Conservation (phyloP, 352 stramenopile species). For the Globisporangium okanoganense region DNA sequence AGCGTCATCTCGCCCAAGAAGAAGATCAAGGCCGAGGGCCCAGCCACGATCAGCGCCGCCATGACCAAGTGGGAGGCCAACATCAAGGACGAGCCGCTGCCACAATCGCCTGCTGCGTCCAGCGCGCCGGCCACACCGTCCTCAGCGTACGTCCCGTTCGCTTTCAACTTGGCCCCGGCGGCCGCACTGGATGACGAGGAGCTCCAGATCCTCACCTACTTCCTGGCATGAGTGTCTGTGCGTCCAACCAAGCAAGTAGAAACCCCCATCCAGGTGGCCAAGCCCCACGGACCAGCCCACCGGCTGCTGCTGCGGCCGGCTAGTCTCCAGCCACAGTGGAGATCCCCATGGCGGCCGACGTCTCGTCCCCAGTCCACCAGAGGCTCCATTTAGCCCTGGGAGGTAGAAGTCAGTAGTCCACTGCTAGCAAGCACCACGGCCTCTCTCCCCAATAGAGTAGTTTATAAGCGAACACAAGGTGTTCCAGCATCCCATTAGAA, state of each 20-base stretch:
- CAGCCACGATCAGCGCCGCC: constrained; percentile 9
- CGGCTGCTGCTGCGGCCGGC: no score
- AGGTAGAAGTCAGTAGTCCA: background rate
- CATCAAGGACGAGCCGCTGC: background rate
- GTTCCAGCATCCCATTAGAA: background rate
- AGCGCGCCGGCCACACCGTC: background rate
- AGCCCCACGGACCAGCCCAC: no score
- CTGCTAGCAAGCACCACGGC: background rate
- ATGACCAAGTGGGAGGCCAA: constrained; percentile 25
- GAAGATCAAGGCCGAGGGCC: constrained; percentile 29
- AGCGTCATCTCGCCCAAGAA: constrained; percentile 46
- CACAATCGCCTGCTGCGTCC: background rate
- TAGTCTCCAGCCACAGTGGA: background rate
- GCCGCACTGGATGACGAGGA: constrained; percentile 27
- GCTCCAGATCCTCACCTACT: constrained; percentile 38
- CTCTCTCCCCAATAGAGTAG: background rate
- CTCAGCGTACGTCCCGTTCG: constrained; percentile 23
- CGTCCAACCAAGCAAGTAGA: background rate
- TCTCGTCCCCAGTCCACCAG: no score
- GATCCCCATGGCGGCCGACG: background rate
- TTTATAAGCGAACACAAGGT: background rate
- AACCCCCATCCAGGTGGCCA: background rate
- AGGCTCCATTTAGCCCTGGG: background rate
- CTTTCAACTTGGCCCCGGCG: constrained; percentile 21
- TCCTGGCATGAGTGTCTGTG: constrained; percentile 26